Evolutionary conservation across 139 green algal species (phyloP), one percentile per base, ranked within the genome.

Genomic region (Chlorella sp.): DNA sequence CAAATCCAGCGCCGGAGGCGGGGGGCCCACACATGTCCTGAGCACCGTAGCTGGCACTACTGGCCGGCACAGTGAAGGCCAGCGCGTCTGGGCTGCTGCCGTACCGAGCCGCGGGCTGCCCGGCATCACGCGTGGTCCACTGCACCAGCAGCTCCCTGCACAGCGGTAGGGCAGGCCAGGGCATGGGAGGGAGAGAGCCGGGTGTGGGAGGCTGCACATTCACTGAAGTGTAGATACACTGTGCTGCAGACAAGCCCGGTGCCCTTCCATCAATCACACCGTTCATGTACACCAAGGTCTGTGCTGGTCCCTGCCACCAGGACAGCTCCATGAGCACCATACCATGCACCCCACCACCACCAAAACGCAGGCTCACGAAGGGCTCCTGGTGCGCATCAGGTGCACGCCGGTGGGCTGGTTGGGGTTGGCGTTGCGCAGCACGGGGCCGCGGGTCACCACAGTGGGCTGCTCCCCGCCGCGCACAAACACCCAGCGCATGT

Each of bases 1-100:
- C 34, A 74, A 85, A 97, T 26, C 93, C 94, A 23, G 60, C 81
- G 25, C 69, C 78, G 12, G 64, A 56, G 25, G 91, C 91, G 20
- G 91, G 91, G 7, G n/a, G 41, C 25, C 60, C 67, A 69, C 91
- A 94, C 90, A 94, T 91, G 70, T 94, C 87, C 25, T 69, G 12
- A 26, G 41, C 26, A 15, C 21, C 13, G 32, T 85, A 85, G 62
- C 64, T 84, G 80, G 55, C 78, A 73, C 69, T 41, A 25, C 11
- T 28, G 26, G 83, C 80, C 71, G 74, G 21, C 30, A 70, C 67
- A 41, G 62, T 20, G 60, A 85, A 84, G 88, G 3, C n/a, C 80
- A 70, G 80, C 9, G 44, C 79, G 30, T n/a, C 32, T 9, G 55
- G 56, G 32, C 41, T 56, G 20, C 23, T 64, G 51, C 84, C 64